A percentile compares a stretch with the other conserved stretches of the same genome.
Conservation (phyloP, 768 basidiomycete genomes). For the Suillus occidentalis region DNA sequence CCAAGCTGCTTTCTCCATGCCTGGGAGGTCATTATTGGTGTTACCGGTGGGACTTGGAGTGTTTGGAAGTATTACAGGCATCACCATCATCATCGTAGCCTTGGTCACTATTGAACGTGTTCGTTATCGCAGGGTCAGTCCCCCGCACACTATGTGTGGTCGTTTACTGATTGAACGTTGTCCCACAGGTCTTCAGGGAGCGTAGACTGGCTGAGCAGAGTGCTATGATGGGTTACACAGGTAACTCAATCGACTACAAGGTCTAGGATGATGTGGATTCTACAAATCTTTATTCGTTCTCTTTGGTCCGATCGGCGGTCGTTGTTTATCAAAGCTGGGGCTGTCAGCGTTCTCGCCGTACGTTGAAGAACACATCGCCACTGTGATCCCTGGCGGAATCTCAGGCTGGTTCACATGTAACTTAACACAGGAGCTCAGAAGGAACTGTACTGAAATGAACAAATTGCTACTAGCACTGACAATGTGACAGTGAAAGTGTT, state of each 20-base stretch:
- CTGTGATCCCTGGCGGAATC: neutral
- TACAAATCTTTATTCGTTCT: neutral
- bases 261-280: conserved; percentile 18
- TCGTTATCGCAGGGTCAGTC: conserved; percentile 77
- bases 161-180: neutral
- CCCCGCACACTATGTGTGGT: no score
- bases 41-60: conserved; percentile 83
- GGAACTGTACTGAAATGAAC: neutral
- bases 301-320: neutral
- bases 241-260: conserved; percentile 31
- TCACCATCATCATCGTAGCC: conserved; percentile 78
- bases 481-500: no score
- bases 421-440: neutral
- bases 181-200: conserved; percentile 65
- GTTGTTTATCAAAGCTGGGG: neutral
- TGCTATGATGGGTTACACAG: conserved; percentile 59
- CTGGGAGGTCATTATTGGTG: conserved; percentile 72
- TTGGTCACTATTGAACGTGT: conserved; percentile 87
- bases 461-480: neutral
- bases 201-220: conserved; percentile 69
- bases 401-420: neutral
- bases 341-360: neutral
- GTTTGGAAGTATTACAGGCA: conserved; percentile 82
- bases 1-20: conserved; percentile 53
- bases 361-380: neutral